Base-by-base conservation (phyloP, 2,329 filamentous ascomycete genomes). In the Corynespora cassiicola region DNA sequence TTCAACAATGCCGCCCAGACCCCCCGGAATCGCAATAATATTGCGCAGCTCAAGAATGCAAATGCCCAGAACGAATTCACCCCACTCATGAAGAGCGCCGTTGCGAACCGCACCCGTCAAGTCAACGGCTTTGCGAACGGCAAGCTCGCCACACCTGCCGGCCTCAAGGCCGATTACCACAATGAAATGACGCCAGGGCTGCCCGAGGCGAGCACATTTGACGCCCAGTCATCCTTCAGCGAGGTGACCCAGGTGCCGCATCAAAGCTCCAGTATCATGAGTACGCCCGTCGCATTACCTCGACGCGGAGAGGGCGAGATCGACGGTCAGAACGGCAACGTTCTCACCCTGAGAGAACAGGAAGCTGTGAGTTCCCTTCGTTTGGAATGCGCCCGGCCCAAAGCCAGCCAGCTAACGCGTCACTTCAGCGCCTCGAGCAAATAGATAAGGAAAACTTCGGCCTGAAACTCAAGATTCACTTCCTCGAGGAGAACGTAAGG, bases 401-500 rank as follows among this genome's bases (percentile, higher is more conserved):
- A n/a, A n/a, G n/a, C n/a, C n/a, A n/a, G n/a, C n/a, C n/a, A n/a
- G n/a, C n/a, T n/a, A n/a, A n/a, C n/a, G n/a, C n/a, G n/a, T n/a
- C n/a, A n/a, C n/a, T 16, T 18, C 34, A 82, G 77, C 82, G 83
- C 52, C 92, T 99, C 55, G 89, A 96, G 72, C 88, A 88, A 62
- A 92, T 99, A 56, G 90, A 96, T 64, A 99, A 99, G 74, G 94
- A 97, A 63, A 99, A 99, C 63, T 99, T 97, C 64, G 90, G 90
- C 16, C 77, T 99, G 33, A 97, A 97, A 70, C 80, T 97, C 54
- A 96, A 96, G 69, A 96, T 96, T 36, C 90, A 97, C 68, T 99
- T 95, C 66, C 79, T 99, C 39, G 90, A 99, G 66, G 90, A 97
- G 55, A 88, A 89, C 10, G 73, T 99, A 32, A 82, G 86, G 36